Evolutionary conservation across 768 basidiomycete genomes (phyloP).

Genomic region (Lactarius tabidus): DNA sequence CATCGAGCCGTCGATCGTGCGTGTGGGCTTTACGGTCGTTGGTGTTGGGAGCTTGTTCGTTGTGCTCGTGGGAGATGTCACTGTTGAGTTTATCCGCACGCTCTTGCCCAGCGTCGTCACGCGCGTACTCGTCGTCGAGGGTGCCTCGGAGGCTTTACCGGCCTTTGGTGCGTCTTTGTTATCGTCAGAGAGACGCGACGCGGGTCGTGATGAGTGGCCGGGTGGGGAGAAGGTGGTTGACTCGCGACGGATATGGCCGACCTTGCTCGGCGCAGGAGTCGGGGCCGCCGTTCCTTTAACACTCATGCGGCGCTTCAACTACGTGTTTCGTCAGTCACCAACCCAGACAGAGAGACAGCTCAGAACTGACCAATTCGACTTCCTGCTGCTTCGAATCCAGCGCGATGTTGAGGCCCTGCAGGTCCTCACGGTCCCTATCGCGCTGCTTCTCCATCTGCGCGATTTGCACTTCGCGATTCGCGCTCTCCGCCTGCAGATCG

Average conservation of each 20-base stretch:
- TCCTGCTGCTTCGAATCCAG: constrained; percentile 94
- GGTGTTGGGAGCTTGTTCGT: constrained; percentile 16
- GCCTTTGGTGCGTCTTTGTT: constrained; percentile 20
- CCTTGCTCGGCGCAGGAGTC: constrained; percentile 19
- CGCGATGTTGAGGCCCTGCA: constrained; percentile 83
- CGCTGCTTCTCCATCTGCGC: constrained; percentile 65
- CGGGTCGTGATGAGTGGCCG: constrained; percentile 15
- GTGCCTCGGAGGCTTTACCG: constrained; percentile 13
- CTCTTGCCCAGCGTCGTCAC: constrained; percentile 25
- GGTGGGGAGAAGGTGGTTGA: constrained; percentile 20
- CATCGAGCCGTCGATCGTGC: constrained; percentile 18
- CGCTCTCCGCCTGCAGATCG: constrained; percentile 73
- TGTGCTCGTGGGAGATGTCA: constrained; percentile 11
- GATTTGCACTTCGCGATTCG: constrained; percentile 79
- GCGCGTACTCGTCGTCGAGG: constrained; percentile 3
- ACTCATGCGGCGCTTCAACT: constrained; percentile 23
- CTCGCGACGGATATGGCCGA: constrained; percentile 23
- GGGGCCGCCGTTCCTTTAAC: constrained; percentile 22
- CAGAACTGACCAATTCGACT: constrained; percentile 66
- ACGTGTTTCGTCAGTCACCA: neutral
- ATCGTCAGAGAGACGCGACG: constrained; percentile 25
- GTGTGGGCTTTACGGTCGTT: constrained; percentile 16
- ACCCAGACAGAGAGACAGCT: too few species aligned
- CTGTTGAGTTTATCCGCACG: constrained; percentile 22
- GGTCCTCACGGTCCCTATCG: constrained; percentile 68